These are phyloP conservation scores for Trichoderma sp. DNA, from an alignment of 2,329 filamentous ascomycete genomes.

Conservation along the genomic window DNA sequence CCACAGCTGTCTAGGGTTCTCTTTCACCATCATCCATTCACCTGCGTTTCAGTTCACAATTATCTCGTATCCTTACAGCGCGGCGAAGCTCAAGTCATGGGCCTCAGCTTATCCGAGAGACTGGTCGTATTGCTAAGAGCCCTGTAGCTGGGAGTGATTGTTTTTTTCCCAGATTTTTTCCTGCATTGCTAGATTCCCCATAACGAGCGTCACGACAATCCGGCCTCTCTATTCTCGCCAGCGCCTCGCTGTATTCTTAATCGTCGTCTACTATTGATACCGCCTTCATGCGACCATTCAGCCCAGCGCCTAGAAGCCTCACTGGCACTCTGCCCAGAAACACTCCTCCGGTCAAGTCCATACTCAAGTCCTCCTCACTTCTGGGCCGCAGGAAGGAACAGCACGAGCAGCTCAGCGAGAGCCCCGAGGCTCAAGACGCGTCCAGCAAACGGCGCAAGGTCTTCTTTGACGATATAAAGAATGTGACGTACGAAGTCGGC, in stretches of 20 bases:
- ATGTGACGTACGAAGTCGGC: constrained; percentile 60
- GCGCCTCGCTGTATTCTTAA: neutral
- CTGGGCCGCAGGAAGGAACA: constrained; percentile 51
- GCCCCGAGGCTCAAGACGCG: constrained; percentile 46
- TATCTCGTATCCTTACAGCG: constrained; percentile 9
- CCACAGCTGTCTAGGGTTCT: neutral
- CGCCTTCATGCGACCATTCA: constrained; percentile 41
- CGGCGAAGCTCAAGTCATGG: constrained; percentile 10
- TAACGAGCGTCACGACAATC: constrained; percentile 10
- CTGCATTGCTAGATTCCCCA: constrained; percentile 12
- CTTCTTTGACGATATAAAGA: constrained; percentile 61
- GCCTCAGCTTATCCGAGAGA: constrained; percentile 6
- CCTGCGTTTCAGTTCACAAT: neutral
- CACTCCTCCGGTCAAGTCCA: constrained; percentile 55
- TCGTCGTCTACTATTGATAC: neutral
- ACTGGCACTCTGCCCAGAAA: constrained; percentile 41
- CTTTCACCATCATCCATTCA: constrained; percentile 11
- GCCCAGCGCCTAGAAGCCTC: constrained; percentile 41
- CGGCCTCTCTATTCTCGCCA: neutral
- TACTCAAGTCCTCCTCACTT: constrained; percentile 54
- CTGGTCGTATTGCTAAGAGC: constrained; percentile 3
- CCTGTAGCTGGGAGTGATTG: constrained; percentile 17
- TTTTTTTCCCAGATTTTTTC: neutral
- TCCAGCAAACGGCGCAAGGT: constrained; percentile 61
- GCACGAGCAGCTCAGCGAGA: constrained; percentile 47